A percentile compares a stretch with the other conserved stretches of the same genome.
These are phyloP conservation scores for Helianthus tuberosus DNA, from an alignment of 129 eudicot species.

Conservation along the genomic window DNA sequence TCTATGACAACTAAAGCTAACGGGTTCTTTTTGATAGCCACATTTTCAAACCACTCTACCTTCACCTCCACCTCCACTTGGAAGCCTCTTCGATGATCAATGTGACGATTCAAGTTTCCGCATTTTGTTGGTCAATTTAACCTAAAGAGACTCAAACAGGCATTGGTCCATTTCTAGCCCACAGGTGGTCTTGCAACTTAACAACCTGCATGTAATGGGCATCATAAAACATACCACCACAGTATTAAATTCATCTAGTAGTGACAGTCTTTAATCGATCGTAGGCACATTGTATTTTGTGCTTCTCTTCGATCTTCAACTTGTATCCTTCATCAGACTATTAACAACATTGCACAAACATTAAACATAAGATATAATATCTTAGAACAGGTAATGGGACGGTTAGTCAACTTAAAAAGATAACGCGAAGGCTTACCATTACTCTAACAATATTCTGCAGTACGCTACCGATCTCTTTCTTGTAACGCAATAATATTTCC, in stretches of 20 bases:
- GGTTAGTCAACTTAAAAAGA: neutral
- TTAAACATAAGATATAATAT: neutral
- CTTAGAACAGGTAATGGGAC: neutral
- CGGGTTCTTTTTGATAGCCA: neutral
- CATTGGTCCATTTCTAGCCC: neutral
- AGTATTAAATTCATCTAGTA: constrained; percentile 16
- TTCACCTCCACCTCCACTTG: neutral
- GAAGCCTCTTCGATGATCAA: constrained; percentile 7
- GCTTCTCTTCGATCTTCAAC: constrained; percentile 57
- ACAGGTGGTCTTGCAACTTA: neutral
- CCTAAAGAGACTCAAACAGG: neutral
- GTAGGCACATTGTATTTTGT: constrained; percentile 51
- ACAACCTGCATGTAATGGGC: neutral
- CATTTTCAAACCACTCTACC: neutral
- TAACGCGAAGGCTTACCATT: constrained; percentile 44
- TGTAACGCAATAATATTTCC: constrained; percentile 41
- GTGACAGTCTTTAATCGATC: constrained; percentile 45
- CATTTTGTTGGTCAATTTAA: neutral
- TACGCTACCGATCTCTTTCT: constrained; percentile 49
- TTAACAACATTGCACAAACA: neutral
- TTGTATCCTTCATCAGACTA: constrained; percentile 48
- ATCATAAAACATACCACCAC: neutral
- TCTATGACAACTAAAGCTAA: neutral
- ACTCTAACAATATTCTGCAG: constrained; percentile 41
- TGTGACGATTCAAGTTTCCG: neutral